A percentile compares a stretch with the other conserved stretches of the same genome.
Evolutionary conservation across 2,329 filamentous ascomycete genomes (phyloP).

Genomic region (Cercospora canescens): DNA sequence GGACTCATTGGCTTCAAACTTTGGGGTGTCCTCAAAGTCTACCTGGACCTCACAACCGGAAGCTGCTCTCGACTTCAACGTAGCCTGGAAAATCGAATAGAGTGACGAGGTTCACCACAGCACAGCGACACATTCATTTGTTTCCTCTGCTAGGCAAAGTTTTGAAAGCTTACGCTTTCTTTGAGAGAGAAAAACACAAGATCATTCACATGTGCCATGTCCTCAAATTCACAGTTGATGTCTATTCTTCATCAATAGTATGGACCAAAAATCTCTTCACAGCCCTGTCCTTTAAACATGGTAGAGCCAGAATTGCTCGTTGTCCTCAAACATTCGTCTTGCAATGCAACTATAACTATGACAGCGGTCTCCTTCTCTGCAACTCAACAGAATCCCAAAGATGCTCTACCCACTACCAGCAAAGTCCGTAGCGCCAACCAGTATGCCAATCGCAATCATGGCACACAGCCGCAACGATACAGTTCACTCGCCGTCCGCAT

Average conservation of each 20-base stretch:
- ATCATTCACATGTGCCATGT: no score
- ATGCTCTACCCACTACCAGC: not conserved
- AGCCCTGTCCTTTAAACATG: not conserved
- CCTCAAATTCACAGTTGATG: not conserved
- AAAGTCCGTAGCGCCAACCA: not conserved
- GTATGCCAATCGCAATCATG: not conserved
- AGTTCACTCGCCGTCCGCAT: not conserved
- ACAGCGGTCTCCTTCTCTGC: not conserved
- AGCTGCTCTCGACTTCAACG: not conserved
- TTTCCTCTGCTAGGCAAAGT: no score
- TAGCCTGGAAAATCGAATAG: not conserved
- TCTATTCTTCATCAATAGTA: not conserved
- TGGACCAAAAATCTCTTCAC: not conserved
- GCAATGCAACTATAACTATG: not conserved
- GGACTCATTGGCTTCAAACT: not conserved
- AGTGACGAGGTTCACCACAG: not conserved
- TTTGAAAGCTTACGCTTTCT: no score
- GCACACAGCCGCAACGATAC: not conserved
- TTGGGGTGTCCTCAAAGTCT: not conserved
- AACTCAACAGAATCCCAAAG: not conserved
- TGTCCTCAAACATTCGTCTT: not conserved
- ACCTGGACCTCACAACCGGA: not conserved
- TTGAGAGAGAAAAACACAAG: no score
- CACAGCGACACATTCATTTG: not conserved
- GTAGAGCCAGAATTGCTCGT: not conserved